phyloP scores from a whole-genome alignment of 768 basidiomycete genomes.

The Boletus tylopilopsis region DNA sequence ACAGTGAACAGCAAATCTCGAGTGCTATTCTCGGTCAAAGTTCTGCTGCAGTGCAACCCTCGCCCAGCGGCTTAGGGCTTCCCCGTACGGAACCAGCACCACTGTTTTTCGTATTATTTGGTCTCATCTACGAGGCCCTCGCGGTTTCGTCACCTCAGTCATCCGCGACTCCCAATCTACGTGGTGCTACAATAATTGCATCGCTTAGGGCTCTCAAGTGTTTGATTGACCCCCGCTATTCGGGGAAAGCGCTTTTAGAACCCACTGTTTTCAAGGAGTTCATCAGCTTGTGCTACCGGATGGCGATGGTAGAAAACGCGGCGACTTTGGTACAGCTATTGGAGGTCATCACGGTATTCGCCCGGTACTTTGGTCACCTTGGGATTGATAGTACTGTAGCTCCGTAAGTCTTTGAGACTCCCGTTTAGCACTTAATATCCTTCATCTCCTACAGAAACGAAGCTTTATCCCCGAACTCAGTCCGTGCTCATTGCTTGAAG shows the following conservation, averaged over 20 bases:
- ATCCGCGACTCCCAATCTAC: conserved; percentile 38
- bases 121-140: conserved; percentile 89
- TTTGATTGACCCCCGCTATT: conserved; percentile 76
- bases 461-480: conserved; percentile 30
- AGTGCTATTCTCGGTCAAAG: conserved; percentile 77
- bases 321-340: conserved; percentile 67
- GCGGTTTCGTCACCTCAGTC: conserved; percentile 62
- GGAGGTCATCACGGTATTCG: conserved; percentile 62
- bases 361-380: conserved; percentile 35
- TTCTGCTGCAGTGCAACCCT: conserved; percentile 14
- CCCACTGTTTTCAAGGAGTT: conserved; percentile 88
- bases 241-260: conserved; percentile 77
- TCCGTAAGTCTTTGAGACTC: conserved; percentile 12
- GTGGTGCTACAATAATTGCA: conserved; percentile 50
- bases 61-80: conserved; percentile 17
- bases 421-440: not conserved
- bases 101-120: conserved; percentile 88
- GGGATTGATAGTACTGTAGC: conserved; percentile 19
- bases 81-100: conserved; percentile 59
- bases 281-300: conserved; percentile 79
- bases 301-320: conserved; percentile 84
- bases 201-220: conserved; percentile 74
- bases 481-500: conserved; percentile 66
- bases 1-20: conserved; percentile 60
- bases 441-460: conserved; percentile 21